Percentiles rank a stretch among this genome's conserved stretches.
These are phyloP conservation scores for Filobasidium floriforme DNA, from an alignment of 768 basidiomycete species.

Conservation along the genomic window DNA sequence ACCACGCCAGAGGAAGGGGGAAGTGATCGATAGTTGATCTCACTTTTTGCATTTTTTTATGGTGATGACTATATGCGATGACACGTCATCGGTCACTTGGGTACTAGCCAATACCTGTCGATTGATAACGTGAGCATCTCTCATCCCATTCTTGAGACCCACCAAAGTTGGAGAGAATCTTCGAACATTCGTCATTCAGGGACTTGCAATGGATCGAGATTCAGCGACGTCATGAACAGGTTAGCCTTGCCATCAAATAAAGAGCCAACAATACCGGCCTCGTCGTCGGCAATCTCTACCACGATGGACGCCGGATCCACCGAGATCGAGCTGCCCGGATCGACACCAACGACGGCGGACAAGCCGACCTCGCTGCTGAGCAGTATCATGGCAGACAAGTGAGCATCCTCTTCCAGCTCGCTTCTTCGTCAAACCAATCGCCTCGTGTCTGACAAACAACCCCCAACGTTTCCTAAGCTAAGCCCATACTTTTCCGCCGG, in stretches of 20 bases:
- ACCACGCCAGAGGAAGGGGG: too few species aligned
- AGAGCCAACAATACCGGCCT: not conserved
- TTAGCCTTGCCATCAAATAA: not conserved
- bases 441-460: not conserved
- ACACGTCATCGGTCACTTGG: not conserved
- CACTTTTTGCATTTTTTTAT: too few species aligned
- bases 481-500: constrained; percentile 98
- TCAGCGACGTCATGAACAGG: not conserved
- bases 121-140: too few species aligned
- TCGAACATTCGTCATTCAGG: too few species aligned
- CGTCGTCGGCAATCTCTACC: not conserved
- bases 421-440: not conserved
- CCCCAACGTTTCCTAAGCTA: not conserved
- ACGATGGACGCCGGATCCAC: not conserved
- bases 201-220: too few species aligned
- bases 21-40: too few species aligned
- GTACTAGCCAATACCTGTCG: too few species aligned
- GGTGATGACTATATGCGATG: too few species aligned
- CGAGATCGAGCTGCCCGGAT: too few species aligned
- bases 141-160: too few species aligned
- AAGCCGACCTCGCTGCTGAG: not conserved
- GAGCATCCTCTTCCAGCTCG: not conserved
- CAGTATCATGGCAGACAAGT: constrained; percentile 9
- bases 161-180: too few species aligned
- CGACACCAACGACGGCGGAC: not conserved